Evolutionary conservation across 768 basidiomycete genomes (phyloP).

Genomic region (Russula abietina): DNA sequence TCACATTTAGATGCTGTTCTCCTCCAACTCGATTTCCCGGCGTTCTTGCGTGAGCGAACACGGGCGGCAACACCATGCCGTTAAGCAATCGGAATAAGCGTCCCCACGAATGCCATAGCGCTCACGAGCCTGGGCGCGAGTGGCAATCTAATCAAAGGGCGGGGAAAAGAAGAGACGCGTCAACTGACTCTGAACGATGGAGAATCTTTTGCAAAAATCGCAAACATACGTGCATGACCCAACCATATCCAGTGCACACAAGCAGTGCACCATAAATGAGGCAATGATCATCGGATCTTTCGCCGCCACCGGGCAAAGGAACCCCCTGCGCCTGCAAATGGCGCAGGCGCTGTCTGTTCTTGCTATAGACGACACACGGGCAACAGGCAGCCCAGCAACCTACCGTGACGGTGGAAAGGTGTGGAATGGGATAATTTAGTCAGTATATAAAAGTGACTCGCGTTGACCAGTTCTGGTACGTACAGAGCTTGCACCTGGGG

Average conservation of each 20-base stretch:
- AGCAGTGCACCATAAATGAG: not conserved
- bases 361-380: constrained; percentile 39
- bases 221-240: not conserved
- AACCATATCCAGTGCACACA: not conserved
- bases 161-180: too few species aligned
- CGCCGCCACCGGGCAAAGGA: constrained; percentile 27
- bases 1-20: not conserved
- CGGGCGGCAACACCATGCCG: not conserved
- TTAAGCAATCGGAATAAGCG: not conserved
- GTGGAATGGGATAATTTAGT: not conserved
- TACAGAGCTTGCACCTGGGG: constrained; percentile 28
- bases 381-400: constrained; percentile 36
- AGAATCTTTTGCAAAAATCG: not conserved
- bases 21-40: constrained; percentile 11
- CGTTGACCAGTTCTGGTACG: not conserved
- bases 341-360: constrained; percentile 37
- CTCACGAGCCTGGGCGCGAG: not conserved
- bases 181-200: not conserved
- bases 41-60: constrained; percentile 3
- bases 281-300: not conserved
- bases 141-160: not conserved
- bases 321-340: constrained; percentile 34
- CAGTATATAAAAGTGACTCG: not conserved
- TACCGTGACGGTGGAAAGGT: constrained; percentile 9
- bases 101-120: not conserved